Evolutionary conservation across 2,329 filamentous ascomycete genomes (phyloP), one percentile per base, ranked within the genome.

Genomic region (Trichoderma arundinaceum): DNA sequence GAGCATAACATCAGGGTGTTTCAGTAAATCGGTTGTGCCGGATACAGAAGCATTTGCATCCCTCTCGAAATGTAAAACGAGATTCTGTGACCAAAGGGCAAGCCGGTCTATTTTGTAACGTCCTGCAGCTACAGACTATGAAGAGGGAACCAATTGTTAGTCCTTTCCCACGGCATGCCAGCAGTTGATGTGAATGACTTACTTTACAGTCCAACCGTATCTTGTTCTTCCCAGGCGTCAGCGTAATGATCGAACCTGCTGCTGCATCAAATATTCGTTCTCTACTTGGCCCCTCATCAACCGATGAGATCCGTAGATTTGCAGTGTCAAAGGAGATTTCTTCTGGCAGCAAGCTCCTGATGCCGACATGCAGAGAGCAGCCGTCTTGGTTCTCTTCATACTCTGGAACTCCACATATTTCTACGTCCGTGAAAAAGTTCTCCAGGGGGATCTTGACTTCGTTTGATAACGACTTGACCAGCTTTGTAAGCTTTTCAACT

Each of bases 51-150:
- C 79, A 39, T 80, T 82, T 3, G 78, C 74, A 60, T 87, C 83
- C 2, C 88, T 82, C 61, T 92, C 90, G 70, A 90, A 87, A 48
- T 86, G 81, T 35, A 94, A 84, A 28, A 82, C 77, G 1, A 94
- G 79, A 51, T 90, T 91, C 52, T 82, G 85, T 6, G 86, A 82
- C 28, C 82, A 78, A 28, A 97, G 76, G 13, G 87, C 83, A 43
- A 97, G 81, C 69, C 88, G 88, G 70, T 93, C 91, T 51, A 95
- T 85, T 66, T 88, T 85, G 72, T 92, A 97, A 32, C 85, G 85
- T 1, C 93, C 93, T 22, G 90, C 86, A 3, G 91, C 85, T 39
- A 87, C 85, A 15, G 86, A 80, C 86, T 90, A 44, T 17, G 3
- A 38, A 38, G 28, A 13, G 13, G 15, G 9, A 13, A 33, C 7